Evolutionary conservation across 2,329 filamentous ascomycete genomes (phyloP), one percentile per base, ranked within the genome.

Genomic region (Venturia effusa): DNA sequence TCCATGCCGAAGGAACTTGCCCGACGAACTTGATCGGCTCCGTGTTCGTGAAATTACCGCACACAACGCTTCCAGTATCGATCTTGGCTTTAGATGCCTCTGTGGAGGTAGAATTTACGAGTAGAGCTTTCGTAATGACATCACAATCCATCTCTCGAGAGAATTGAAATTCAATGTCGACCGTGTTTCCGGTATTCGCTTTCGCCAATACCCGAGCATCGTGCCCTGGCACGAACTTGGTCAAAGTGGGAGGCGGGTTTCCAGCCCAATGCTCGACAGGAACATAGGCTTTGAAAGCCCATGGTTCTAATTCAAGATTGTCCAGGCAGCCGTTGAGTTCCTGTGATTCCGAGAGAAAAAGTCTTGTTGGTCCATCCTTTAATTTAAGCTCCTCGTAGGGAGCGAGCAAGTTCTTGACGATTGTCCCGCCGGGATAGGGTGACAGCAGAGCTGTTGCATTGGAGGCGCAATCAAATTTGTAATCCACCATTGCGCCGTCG

Each of bases 401-500:
- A 68, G 82, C 83, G 70, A 88, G 85, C 15, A 88, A 70, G 68
- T 86, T 87, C 69, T 82, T 83, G 66, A 88, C 84, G 0, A 77
- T 81, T 1, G 79, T 81, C 10, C 78, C 80, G 2, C 72, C 70
- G 17, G 76, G 74, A 65, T 84, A 88, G 0, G 85, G 83, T 11
- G 84, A 75, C 43, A 87, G 74, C 40, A 87, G 77, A 1, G 81
- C 82, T n/a, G 70, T 73, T 1, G 17, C 37, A 17, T 40, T 61
- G 13, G 59, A 41, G 27, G 59, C n/a, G 71, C 85, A 88, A 68
- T 87, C 79, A 64, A 85, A 86, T 1, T 73, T 73, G 69, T 85
- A 88, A 5, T 78, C 78, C 10, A 75, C 76, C 0, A 79, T 79
- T 4, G 74, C 70, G 65, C 79, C 78, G 45, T 75, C 73, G 69